phyloP scores from a whole-genome alignment of 1,139 yeast species.

The Candida glucosophila region DNA sequence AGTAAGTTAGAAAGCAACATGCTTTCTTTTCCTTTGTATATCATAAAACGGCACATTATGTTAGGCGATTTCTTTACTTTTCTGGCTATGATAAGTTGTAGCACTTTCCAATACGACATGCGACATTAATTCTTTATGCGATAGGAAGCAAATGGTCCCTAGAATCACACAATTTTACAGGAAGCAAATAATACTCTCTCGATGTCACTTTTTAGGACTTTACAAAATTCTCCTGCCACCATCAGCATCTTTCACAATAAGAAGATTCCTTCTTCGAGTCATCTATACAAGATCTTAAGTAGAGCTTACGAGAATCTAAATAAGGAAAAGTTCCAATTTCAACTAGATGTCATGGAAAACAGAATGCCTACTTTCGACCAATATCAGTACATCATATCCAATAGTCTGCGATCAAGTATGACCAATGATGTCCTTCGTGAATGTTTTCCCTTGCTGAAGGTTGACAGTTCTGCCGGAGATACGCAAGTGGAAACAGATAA shows the following conservation, averaged over 20 bases:
- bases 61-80: too few relatives aligned
- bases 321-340: slow-evolving; percentile 19
- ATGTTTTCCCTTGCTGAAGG: slow-evolving; percentile 27
- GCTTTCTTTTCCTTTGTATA: slow-evolving; percentile 55
- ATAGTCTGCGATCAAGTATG: slow-evolving; percentile 18
- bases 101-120: too few relatives aligned
- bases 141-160: slow-evolving; percentile 40
- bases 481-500: slow-evolving; percentile 6
- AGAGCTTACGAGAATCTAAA: slow-evolving; percentile 23
- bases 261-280: slow-evolving; percentile 24
- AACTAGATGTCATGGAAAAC: slow-evolving; percentile 30
- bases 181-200: too few relatives aligned
- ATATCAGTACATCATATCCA: slow-evolving; percentile 20
- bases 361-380: slow-evolving; percentile 40
- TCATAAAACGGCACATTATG: slow-evolving; percentile 47
- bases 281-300: slow-evolving; percentile 23
- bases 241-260: slow-evolving; percentile 35
- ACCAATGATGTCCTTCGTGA: slow-evolving; percentile 20
- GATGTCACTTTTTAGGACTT: slow-evolving; percentile 36
- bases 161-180: too few relatives aligned
- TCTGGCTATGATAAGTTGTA: too few relatives aligned
- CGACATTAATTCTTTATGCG: slow-evolving; percentile 54
- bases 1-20: slow-evolving; percentile 77
- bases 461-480: too few relatives aligned
- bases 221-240: slow-evolving; percentile 37